phyloP scores from a whole-genome alignment of 2,329 filamentous ascomycete genomes.

The Ascochyta clinopodiicola region DNA sequence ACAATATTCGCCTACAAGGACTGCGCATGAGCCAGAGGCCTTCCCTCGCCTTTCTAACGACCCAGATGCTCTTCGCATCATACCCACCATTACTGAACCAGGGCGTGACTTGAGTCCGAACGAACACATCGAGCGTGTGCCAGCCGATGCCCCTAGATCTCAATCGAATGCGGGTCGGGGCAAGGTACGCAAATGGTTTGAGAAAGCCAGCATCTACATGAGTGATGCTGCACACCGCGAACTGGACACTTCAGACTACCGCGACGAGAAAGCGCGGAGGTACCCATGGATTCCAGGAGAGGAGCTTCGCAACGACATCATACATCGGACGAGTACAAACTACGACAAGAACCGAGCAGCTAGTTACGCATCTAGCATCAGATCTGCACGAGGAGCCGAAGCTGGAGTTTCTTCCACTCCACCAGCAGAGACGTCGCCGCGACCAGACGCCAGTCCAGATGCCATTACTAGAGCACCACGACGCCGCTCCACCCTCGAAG shows the following conservation, averaged over 20 bases:
- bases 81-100: constrained; percentile 26
- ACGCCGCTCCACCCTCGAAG: constrained; percentile 31
- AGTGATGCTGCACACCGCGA: constrained; percentile 56
- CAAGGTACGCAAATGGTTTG: constrained; percentile 49
- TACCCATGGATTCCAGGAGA: constrained; percentile 66
- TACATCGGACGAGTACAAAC: constrained; percentile 49
- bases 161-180: constrained; percentile 27
- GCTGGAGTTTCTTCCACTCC: constrained; percentile 26
- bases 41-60: constrained; percentile 25
- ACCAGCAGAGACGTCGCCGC: constrained; percentile 15
- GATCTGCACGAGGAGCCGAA: constrained; percentile 35
- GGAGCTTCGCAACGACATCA: constrained; percentile 50
- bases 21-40: background rate
- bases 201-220: constrained; percentile 54
- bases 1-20: background rate
- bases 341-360: constrained; percentile 51
- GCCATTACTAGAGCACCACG: constrained; percentile 13
- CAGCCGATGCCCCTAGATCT: constrained; percentile 10
- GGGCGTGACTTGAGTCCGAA: constrained; percentile 1
- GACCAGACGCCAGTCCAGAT: constrained; percentile 21
- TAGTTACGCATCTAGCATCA: constrained; percentile 48
- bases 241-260: constrained; percentile 57
- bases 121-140: constrained; percentile 4
- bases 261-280: constrained; percentile 53
- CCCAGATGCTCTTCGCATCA: constrained; percentile 19